A percentile compares a stretch with the other conserved stretches of the same genome.
These are phyloP conservation scores for Zygnema cylindricum DNA, from an alignment of 139 green algal genomes.

Conservation along the genomic window DNA sequence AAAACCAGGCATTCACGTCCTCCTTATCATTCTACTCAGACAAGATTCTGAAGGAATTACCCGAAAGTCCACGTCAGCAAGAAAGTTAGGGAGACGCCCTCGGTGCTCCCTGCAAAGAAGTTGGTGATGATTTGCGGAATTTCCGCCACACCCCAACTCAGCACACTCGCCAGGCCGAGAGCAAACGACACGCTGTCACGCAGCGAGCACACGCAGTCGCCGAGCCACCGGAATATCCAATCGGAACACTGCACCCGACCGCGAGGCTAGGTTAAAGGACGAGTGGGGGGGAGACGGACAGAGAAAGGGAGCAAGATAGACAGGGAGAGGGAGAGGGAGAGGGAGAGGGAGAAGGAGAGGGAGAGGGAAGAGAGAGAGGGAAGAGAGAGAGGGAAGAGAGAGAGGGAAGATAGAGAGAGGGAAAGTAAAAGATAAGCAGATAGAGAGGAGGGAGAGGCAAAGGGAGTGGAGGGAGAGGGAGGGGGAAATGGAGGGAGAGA, in stretches of 20 bases:
- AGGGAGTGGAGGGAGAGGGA: too few species aligned
- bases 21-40: background rate
- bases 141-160: constrained; percentile 52
- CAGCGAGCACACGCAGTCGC: constrained; percentile 47
- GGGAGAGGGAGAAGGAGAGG: background rate
- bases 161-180: constrained; percentile 41
- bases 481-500: too few species aligned
- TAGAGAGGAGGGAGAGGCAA: background rate
- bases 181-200: constrained; percentile 48
- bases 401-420: background rate
- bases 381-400: background rate
- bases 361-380: background rate
- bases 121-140: constrained; percentile 57
- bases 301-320: too few species aligned
- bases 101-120: constrained; percentile 33
- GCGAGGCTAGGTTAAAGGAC: background rate
- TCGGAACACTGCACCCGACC: constrained; percentile 19
- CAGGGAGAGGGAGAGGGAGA: background rate
- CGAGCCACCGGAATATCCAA: constrained; percentile 28
- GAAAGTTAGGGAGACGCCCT: constrained; percentile 58
- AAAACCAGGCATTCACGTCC: background rate
- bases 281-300: background rate
- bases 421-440: background rate
- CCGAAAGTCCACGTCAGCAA: constrained; percentile 59
- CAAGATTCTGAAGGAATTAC: too few species aligned